Evolutionary conservation across 2,329 filamentous ascomycete species (phyloP).

Genomic region (Cercospora citrullina): DNA sequence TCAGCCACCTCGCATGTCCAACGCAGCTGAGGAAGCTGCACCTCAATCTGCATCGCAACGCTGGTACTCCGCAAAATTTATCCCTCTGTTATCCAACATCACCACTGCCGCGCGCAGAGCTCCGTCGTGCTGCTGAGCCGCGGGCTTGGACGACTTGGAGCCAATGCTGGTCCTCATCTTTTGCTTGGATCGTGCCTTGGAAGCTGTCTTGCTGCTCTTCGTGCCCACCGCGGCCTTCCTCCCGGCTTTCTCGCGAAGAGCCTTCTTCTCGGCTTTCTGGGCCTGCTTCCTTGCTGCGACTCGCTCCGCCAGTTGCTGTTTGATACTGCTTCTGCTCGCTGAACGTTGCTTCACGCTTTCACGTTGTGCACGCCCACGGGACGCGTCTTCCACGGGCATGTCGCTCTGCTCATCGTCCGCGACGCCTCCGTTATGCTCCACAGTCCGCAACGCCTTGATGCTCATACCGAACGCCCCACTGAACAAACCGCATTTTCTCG

Average conservation of each 20-base stretch:
- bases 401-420: conserved; percentile 3
- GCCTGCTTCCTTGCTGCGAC: conserved; percentile 6
- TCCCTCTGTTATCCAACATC: conserved; percentile 14
- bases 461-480: neutral
- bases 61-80: conserved; percentile 19
- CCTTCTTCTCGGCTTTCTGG: conserved; percentile 13
- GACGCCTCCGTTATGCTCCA: neutral
- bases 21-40: neutral
- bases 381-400: neutral
- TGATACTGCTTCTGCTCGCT: conserved; percentile 14
- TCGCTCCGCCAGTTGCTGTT: conserved; percentile 10
- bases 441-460: neutral
- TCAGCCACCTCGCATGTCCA: conserved; percentile 12
- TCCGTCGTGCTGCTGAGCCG: neutral
- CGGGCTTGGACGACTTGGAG: conserved; percentile 15
- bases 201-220: neutral
- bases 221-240: conserved; percentile 1
- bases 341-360: neutral
- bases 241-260: neutral
- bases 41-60: neutral
- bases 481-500: conserved; percentile 20
- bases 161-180: conserved; percentile 4
- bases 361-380: neutral
- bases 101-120: conserved; percentile 1
- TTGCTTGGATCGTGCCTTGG: neutral